These are phyloP conservation scores for Rhexocercosporidium sp. DNA, from an alignment of 2,329 filamentous ascomycete species.

Conservation along the genomic window DNA sequence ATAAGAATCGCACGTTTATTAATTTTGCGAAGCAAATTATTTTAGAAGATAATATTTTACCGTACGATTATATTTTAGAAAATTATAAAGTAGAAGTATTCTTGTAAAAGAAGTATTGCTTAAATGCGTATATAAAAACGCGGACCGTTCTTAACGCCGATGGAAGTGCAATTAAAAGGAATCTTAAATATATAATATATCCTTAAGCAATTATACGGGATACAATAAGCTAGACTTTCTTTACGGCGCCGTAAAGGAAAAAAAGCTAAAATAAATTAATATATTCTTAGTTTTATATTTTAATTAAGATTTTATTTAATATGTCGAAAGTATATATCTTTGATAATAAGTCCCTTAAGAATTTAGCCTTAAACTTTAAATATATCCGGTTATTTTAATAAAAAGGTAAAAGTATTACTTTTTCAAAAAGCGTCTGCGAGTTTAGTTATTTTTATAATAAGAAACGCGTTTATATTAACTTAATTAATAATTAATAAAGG, in stretches of 20 bases:
- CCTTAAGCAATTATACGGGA: not conserved
- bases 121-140: not conserved
- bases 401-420: not conserved
- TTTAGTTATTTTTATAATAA: not conserved
- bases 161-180: not conserved
- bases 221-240: not conserved
- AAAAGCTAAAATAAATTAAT: not conserved
- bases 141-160: not conserved
- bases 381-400: not conserved
- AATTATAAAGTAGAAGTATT: not conserved
- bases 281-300: not conserved
- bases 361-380: not conserved
- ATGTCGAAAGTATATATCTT: not conserved
- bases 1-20: not conserved
- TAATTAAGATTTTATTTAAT: not conserved
- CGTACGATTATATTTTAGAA: not conserved
- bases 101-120: not conserved
- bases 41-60: not conserved
- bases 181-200: not conserved
- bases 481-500: not conserved
- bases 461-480: not conserved
- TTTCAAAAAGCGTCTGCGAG: not conserved
- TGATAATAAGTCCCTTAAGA: not conserved
- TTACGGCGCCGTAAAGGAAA: not conserved
- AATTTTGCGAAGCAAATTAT: not conserved